Percentiles rank a stretch among this genome's conserved stretches.
Conservation (phyloP, 2,329 filamentous ascomycete genomes). For the Allantophomopsis lycopodina region DNA sequence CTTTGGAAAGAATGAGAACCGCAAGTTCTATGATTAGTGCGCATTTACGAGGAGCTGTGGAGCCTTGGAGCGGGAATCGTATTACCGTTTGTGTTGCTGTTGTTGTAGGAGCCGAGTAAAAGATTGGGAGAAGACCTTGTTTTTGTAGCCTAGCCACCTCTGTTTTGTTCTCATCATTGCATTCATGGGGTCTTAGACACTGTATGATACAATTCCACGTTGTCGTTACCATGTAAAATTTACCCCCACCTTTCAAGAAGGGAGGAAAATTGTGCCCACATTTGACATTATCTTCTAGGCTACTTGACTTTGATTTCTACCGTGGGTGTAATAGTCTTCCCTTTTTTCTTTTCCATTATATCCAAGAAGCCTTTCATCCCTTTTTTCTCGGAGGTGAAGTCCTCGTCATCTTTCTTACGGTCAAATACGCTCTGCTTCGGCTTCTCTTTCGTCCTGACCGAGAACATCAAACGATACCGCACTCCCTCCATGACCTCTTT, state of each 20-base stretch:
- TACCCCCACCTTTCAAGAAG: neutral
- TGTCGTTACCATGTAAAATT: too few relatives aligned
- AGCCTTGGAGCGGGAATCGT: neutral
- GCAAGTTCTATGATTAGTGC: slow-evolving; percentile 80
- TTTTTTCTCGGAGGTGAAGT: slow-evolving; percentile 15
- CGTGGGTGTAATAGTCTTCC: neutral
- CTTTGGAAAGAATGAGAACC: slow-evolving; percentile 90
- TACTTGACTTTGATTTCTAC: neutral
- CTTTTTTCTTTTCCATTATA: slow-evolving; percentile 1
- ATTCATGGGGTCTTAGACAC: slow-evolving; percentile 11
- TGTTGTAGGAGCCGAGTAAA: neutral
- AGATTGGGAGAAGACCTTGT: slow-evolving; percentile 4
- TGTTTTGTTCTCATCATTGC: too few relatives aligned
- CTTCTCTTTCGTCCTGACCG: slow-evolving; percentile 53
- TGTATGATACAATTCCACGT: slow-evolving; percentile 17
- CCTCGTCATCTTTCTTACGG: slow-evolving; percentile 16
- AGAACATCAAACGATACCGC: slow-evolving; percentile 57
- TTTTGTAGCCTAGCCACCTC: slow-evolving; percentile 2
- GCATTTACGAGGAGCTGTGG: neutral
- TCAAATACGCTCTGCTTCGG: slow-evolving; percentile 33
- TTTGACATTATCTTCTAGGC: neutral
- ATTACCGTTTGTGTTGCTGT: neutral
- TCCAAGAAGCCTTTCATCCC: slow-evolving; percentile 13
- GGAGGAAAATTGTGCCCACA: neutral
- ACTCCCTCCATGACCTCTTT: slow-evolving; percentile 66